These are phyloP conservation scores for Haplosporangium sp. DNA, from an alignment of 371 early-diverging fungal species.

Conservation along the genomic window DNA sequence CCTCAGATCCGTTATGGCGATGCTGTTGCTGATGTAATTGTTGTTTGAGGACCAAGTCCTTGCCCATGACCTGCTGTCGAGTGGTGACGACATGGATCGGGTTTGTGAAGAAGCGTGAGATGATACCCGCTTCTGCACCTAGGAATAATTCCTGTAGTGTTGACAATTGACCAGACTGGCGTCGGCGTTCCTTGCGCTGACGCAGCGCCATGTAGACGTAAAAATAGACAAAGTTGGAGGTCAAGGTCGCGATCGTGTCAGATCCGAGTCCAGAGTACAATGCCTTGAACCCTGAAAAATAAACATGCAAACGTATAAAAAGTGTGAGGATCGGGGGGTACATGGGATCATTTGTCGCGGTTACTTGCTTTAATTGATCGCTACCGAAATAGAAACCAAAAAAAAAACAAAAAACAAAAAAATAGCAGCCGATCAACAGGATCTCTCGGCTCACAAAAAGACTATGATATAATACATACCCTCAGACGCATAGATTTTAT, in stretches of 20 bases:
- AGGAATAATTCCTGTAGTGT: conserved; percentile 68
- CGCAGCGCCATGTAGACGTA: conserved; percentile 69
- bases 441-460: no score
- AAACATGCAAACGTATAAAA: no score
- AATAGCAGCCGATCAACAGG: no score
- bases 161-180: conserved; percentile 59
- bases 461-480: no score
- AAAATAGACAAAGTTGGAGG: conserved; percentile 72
- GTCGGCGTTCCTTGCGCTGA: conserved; percentile 65
- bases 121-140: conserved; percentile 70
- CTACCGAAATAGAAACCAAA: no score
- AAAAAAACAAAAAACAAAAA: no score
- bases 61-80: conserved; percentile 64
- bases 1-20: conserved; percentile 7
- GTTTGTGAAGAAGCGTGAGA: conserved; percentile 69
- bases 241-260: conserved; percentile 66
- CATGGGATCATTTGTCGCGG: no score
- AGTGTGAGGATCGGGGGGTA: no score
- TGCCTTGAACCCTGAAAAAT: conserved; percentile 56
- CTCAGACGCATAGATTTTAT: conserved; percentile 60
- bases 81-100: conserved; percentile 70
- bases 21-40: conserved; percentile 11
- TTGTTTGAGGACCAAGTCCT: conserved; percentile 16
- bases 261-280: conserved; percentile 67
- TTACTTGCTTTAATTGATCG: no score